Conservation (phyloP, 2,329 filamentous ascomycete species). For the Sclerotinia glacialis region DNA sequence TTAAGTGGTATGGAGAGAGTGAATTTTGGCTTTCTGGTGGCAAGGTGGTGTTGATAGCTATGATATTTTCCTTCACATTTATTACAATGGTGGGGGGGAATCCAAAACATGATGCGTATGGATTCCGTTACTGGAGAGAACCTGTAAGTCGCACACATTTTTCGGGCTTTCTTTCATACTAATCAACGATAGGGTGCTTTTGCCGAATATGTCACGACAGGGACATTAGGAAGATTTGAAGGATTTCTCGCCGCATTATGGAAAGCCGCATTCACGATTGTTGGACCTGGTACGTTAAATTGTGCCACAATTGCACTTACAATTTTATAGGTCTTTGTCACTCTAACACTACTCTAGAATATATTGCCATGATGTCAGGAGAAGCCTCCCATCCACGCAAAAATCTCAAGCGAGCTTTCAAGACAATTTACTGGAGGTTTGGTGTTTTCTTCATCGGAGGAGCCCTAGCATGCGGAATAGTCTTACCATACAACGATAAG, state of each 20-base stretch:
- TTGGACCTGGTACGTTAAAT: constrained; percentile 43
- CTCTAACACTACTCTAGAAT: constrained; percentile 36
- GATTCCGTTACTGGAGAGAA: constrained; percentile 65
- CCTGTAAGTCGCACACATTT: constrained; percentile 38
- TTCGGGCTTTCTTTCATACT: background rate
- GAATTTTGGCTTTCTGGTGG: constrained; percentile 63
- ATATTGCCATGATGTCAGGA: constrained; percentile 66
- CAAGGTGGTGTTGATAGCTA: constrained; percentile 47
- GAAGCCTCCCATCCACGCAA: constrained; percentile 63
- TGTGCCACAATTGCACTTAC: constrained; percentile 43
- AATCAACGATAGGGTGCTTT: constrained; percentile 53
- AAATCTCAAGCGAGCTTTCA: constrained; percentile 67
- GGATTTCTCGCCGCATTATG: constrained; percentile 58
- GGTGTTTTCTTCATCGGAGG: constrained; percentile 69
- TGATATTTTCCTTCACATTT: constrained; percentile 61
- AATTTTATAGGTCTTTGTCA: background rate
- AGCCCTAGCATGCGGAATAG: constrained; percentile 62
- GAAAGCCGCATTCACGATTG: constrained; percentile 45
- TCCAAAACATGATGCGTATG: constrained; percentile 64
- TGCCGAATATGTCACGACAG: constrained; percentile 56
- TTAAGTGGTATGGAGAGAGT: constrained; percentile 65
- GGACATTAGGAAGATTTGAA: constrained; percentile 65
- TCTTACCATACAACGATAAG: constrained; percentile 62
- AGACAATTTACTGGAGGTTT: constrained; percentile 70
- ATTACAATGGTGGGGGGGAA: constrained; percentile 71